A percentile compares a stretch with the other conserved stretches of the same genome.
These are phyloP conservation scores for Podosphaera xanthii DNA, from an alignment of 2,329 filamentous ascomycete species.

Conservation along the genomic window DNA sequence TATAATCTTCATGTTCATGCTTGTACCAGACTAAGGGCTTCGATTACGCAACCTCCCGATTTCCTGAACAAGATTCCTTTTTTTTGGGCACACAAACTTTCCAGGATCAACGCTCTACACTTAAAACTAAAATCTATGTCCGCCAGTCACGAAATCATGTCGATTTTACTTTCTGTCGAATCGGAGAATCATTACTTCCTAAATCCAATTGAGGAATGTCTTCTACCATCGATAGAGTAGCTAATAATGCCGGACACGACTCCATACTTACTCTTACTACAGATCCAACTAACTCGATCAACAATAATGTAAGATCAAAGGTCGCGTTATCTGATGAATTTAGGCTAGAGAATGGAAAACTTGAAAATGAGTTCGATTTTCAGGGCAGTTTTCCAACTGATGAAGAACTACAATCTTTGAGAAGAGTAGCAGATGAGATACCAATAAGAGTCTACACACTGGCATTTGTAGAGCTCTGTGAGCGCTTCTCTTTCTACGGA, in stretches of 20 bases:
- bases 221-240: background rate
- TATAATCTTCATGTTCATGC: no score
- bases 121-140: background rate
- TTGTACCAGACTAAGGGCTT: background rate
- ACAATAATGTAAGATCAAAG: background rate
- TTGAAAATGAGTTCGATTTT: background rate
- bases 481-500: conserved; percentile 40
- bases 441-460: conserved; percentile 21
- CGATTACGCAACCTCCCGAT: background rate
- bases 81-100: background rate
- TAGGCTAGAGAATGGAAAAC: background rate
- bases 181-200: background rate
- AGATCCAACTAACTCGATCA: background rate
- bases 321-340: background rate
- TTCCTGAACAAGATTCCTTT: background rate
- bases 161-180: background rate
- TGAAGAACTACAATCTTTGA: conserved; percentile 10
- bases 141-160: background rate
- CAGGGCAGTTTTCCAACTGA: conserved; percentile 7
- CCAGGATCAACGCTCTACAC: background rate
- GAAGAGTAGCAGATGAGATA: conserved; percentile 11
- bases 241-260: background rate
- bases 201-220: background rate
- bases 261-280: background rate
- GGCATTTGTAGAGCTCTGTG: conserved; percentile 39